Evolutionary conservation across 306 rosid species (phyloP), one percentile per base, ranked within the genome.

Genomic region (Cyamopsis tetragonoloba): DNA sequence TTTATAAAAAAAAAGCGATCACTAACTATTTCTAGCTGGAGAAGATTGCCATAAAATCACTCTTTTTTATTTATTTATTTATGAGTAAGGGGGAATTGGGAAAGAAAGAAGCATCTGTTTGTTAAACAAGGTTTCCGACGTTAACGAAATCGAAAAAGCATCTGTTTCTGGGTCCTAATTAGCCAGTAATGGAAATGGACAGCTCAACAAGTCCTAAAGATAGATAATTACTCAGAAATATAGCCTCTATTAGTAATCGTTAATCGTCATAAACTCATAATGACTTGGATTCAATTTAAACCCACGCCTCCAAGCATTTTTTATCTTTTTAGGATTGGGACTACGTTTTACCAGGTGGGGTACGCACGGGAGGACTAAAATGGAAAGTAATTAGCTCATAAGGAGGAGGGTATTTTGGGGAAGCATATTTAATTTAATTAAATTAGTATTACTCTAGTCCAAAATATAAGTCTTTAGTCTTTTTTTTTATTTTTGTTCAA

Each of bases 141-240:
- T 95, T 95, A 88, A 84, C 89, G 82, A 90, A 95, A 95, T 88
- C 97, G 95, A 95, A 95, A n/a, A 91, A 95, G 85, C 75, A 70
- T 55, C 79, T 77, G 6, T 65, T 15, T 55, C 66, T 76, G 67
- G 37, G 37, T 65, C 61, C 44, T 63, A 63, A 73, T 79, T 62
- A 65, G 77, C 81, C 86, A 71, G 75, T 77, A 84, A 85, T 76
- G 78, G 85, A 84, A 87, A 84, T 80, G 54, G 95, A 89, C 91
- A 84, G 84, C 83, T 78, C 81, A 63, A 76, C 66, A 66, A 66
- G 76, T 67, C 69, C 26, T 62, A 83, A 59, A 54, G 84, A 65
- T 46, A 31, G 70, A 77, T 73, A 79, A 82, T 82, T 82, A 84
- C 92, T 80, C 76, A 74, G n/a, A 77, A 54, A 78, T 76, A n/a